These are phyloP conservation scores for Teratosphaeria destructans DNA, from an alignment of 2,329 filamentous ascomycete species.

Conservation along the genomic window DNA sequence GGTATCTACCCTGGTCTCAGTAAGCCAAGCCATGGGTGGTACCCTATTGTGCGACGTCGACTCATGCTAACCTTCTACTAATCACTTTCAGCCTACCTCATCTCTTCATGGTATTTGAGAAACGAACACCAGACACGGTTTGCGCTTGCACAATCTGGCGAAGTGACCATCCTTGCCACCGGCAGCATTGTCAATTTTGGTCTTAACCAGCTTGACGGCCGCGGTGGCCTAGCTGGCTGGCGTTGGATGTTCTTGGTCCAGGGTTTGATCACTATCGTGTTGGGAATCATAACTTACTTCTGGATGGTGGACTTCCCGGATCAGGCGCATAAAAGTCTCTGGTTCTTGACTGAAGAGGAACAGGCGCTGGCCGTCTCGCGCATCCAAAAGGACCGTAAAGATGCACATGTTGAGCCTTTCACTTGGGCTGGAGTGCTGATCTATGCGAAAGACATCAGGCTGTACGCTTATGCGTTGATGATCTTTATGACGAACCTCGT, in stretches of 20 bases:
- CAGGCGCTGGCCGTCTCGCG: slow-evolving; percentile 45
- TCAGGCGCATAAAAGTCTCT: slow-evolving; percentile 44
- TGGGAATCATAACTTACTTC: slow-evolving; percentile 54
- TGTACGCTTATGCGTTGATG: slow-evolving; percentile 54
- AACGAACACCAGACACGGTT: slow-evolving; percentile 56
- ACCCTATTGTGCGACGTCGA: too few relatives aligned
- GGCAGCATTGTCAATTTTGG: slow-evolving; percentile 59
- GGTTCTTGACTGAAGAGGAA: slow-evolving; percentile 48
- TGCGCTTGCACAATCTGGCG: slow-evolving; percentile 53
- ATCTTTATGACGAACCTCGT: slow-evolving; percentile 60
- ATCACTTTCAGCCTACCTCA: slow-evolving; percentile 29
- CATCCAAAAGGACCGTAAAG: slow-evolving; percentile 52
- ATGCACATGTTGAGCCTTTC: slow-evolving; percentile 48
- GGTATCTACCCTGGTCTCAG: slow-evolving; percentile 44
- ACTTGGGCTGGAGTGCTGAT: slow-evolving; percentile 44
- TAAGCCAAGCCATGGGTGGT: too few relatives aligned
- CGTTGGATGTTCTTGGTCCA: slow-evolving; percentile 61
- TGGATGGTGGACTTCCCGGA: slow-evolving; percentile 65
- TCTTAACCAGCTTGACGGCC: slow-evolving; percentile 53
- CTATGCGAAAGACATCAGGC: slow-evolving; percentile 49
- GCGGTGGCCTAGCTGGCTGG: slow-evolving; percentile 49
- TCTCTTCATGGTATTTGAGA: slow-evolving; percentile 52
- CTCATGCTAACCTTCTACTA: too few relatives aligned
- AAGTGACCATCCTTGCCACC: slow-evolving; percentile 55
- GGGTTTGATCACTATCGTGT: slow-evolving; percentile 46